These are phyloP conservation scores for Populus trichocarpa DNA, from an alignment of 441 rosid genomes.

Conservation along the genomic window DNA sequence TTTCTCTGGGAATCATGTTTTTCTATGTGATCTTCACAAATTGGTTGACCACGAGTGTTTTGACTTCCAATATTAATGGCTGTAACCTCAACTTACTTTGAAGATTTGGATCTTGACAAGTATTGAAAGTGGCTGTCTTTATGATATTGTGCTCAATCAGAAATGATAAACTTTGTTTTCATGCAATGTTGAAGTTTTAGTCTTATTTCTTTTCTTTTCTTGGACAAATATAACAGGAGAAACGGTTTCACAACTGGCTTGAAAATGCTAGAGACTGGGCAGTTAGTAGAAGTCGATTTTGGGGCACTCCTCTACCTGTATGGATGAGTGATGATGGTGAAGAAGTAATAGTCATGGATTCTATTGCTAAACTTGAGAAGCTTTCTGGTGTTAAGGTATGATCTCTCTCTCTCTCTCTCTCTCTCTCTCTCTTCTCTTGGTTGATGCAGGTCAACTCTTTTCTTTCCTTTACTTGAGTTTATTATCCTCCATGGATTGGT, in stretches of 20 bases:
- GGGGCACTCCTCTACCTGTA: conserved; percentile 98
- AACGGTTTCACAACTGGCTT: conserved; percentile 98
- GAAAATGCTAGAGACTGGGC: conserved; percentile 99
- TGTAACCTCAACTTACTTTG: background rate
- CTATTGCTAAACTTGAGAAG: conserved; percentile 79
- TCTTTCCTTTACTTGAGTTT: background rate
- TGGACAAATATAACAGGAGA: conserved; percentile 48
- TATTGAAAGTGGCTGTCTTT: background rate
- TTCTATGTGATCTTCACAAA: no score
- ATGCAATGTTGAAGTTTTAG: background rate
- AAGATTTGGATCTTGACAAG: background rate
- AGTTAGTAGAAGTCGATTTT: conserved; percentile 92
- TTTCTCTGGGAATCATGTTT: no score
- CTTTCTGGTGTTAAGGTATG: conserved; percentile 89
- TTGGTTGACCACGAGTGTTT: no score
- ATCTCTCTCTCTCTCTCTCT: background rate
- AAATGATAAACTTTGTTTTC: background rate
- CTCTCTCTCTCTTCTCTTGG: conserved; percentile 7
- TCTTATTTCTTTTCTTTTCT: background rate
- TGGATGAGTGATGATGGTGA: conserved; percentile 91
- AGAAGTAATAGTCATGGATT: conserved; percentile 78
- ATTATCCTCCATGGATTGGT: background rate
- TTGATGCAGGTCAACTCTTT: background rate
- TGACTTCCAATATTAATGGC: background rate
- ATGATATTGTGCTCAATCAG: background rate